phyloP scores from a whole-genome alignment of 371 early-diverging fungal genomes.

The Gilbertella persicaria region DNA sequence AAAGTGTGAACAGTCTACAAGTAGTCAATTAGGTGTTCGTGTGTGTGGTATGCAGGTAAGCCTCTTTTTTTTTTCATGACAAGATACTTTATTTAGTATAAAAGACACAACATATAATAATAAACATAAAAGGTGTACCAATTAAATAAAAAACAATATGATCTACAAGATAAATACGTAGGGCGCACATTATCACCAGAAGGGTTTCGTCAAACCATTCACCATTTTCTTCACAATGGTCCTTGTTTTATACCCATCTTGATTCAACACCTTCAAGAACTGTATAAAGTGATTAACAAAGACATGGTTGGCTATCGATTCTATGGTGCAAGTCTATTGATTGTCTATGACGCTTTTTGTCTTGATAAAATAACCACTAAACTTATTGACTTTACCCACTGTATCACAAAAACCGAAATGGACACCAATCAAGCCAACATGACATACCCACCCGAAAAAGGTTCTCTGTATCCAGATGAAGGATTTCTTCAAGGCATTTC shows the following conservation, averaged over 20 bases:
- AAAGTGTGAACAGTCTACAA: slow-evolving; percentile 88
- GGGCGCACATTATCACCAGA: slow-evolving; percentile 78
- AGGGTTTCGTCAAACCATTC: slow-evolving; percentile 72
- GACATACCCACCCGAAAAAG: slow-evolving; percentile 70
- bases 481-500: too few species aligned
- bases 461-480: too few species aligned
- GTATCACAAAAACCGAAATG: slow-evolving; percentile 37
- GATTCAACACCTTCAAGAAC: slow-evolving; percentile 62
- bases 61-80: not conserved
- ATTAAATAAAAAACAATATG: slow-evolving; percentile 28
- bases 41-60: slow-evolving; percentile 95
- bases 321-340: slow-evolving; percentile 83
- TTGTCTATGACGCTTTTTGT: slow-evolving; percentile 32
- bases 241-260: too few species aligned
- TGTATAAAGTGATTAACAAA: slow-evolving; percentile 65
- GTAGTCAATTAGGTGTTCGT: slow-evolving; percentile 84
- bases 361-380: slow-evolving; percentile 58
- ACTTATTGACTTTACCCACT: slow-evolving; percentile 92
- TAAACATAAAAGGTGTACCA: slow-evolving; percentile 23
- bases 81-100: too few species aligned
- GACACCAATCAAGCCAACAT: slow-evolving; percentile 22
- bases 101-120: too few species aligned
- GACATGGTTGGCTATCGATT: slow-evolving; percentile 80
- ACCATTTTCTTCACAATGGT: slow-evolving; percentile 80
- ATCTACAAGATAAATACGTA: slow-evolving; percentile 88